Base-by-base conservation (phyloP, 768 basidiomycete genomes). In the Boletellus ananas region DNA sequence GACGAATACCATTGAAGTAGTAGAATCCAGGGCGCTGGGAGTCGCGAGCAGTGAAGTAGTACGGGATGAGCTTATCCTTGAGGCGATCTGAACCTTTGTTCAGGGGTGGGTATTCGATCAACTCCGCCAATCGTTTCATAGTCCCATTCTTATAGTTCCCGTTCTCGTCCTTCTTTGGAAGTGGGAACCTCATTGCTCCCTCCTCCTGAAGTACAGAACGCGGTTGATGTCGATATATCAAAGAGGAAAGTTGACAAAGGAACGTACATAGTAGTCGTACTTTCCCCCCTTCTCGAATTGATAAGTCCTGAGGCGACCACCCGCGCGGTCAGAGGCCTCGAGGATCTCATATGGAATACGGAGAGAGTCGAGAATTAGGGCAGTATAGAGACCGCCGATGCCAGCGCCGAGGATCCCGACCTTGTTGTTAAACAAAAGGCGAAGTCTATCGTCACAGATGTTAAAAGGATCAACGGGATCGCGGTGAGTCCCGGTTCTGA, bases 301-400 rank as follows among this genome's bases (percentile, higher is more conserved):
- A 50, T 78, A 59, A 1, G 78, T 79, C 50, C 58, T 72, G 36
- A 77, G 58, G 14, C 75, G 71, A 23, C 78, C 78, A 3, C 78
- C 78, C 23, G 59, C 47, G 14, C 71, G 72, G 21, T 61, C 56
- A 1, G 63, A 60, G 3, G 71, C 73, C 58, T 79, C 78, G n/a
- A 79, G 49, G 37, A 79, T 74, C 17, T 75, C 69, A 58, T 75
- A 79, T 6, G 61, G 51, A 55, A 78, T 71, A 1, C 58, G 68
- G 7, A 76, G 66, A 6, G 59, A 61, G 29, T 78, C 68, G 14
- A 79, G 66, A 0, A 79, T 74, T 61, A 79, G 57, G 2, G 74
- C 78, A 1, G 71, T 58, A 58, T 75, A 75, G 9, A 77, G 62
- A 18, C 75, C 74, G 10, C 52, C 62, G n/a, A 50, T 29, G 1